Percentiles rank a stretch among this genome's conserved stretches.
Conservation (phyloP, 2,329 filamentous ascomycete species). For the Penicillium freii region DNA sequence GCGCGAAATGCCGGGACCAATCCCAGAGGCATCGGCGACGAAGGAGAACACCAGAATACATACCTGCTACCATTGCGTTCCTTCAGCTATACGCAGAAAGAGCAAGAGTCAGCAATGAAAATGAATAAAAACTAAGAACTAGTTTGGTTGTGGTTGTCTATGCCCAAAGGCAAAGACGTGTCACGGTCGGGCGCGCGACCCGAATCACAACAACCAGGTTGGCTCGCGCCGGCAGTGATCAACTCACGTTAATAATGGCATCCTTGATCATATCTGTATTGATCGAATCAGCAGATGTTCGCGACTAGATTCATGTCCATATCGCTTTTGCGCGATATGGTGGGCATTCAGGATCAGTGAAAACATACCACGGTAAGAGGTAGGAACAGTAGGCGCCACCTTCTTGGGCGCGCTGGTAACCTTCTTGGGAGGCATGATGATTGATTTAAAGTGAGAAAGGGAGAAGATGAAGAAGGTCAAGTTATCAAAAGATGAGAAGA, state of each 20-base stretch:
- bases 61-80: slow-evolving; percentile 69
- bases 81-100: slow-evolving; percentile 57
- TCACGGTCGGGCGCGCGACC: slow-evolving; percentile 42
- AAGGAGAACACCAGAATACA: slow-evolving; percentile 40
- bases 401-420: slow-evolving; percentile 58
- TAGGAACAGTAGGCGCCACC: slow-evolving; percentile 51
- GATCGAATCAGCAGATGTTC: slow-evolving; percentile 52
- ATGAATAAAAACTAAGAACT: slow-evolving; percentile 23
- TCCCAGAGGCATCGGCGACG: slow-evolving; percentile 17
- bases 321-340: slow-evolving; percentile 46
- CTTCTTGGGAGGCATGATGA: slow-evolving; percentile 65
- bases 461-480: slow-evolving; percentile 13
- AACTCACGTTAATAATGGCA: slow-evolving; percentile 68
- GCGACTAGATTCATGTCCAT: slow-evolving; percentile 49
- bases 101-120: slow-evolving; percentile 48
- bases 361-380: slow-evolving; percentile 65
- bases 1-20: slow-evolving; percentile 24
- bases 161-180: slow-evolving; percentile 30
- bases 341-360: slow-evolving; percentile 44
- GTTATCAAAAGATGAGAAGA: slow-evolving; percentile 1
- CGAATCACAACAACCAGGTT: slow-evolving; percentile 37
- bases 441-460: slow-evolving; percentile 12
- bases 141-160: slow-evolving; percentile 26
- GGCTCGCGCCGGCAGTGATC: slow-evolving; percentile 48
- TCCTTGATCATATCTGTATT: slow-evolving; percentile 69